Evolutionary conservation across 129 eudicot genomes (phyloP).

Genomic region (Arctium lappa): DNA sequence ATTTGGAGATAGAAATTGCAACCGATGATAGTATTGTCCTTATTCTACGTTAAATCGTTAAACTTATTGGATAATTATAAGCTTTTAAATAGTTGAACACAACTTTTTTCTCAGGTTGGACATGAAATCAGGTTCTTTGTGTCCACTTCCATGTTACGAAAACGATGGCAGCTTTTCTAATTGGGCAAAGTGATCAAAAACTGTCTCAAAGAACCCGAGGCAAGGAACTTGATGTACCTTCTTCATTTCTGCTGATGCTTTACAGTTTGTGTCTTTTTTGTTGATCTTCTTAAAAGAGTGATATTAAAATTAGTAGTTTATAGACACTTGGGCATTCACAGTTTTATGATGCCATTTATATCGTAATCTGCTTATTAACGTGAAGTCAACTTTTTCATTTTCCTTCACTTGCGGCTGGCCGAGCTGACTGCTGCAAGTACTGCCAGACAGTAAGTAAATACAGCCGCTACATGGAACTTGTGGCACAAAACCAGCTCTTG

Average conservation of each 20-base stretch:
- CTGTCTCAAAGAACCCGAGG: background rate
- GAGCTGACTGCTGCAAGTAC: slow-evolving; percentile 54
- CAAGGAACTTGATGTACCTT: background rate
- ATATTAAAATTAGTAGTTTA: background rate
- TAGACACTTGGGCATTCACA: background rate
- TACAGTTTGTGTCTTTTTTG: background rate
- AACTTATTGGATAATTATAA: background rate
- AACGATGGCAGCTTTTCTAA: background rate
- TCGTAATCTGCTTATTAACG: background rate
- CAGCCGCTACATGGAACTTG: slow-evolving; percentile 41
- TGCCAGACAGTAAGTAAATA: slow-evolving; percentile 42
- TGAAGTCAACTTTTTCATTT: background rate
- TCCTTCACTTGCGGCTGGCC: slow-evolving; percentile 41
- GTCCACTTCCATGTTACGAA: background rate
- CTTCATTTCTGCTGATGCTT: background rate
- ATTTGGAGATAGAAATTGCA: background rate
- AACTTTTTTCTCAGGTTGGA: background rate
- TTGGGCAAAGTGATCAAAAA: background rate
- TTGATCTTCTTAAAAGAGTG: background rate
- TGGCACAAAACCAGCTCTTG: slow-evolving; percentile 60
- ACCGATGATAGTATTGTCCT: background rate
- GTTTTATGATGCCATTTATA: background rate
- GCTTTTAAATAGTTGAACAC: background rate
- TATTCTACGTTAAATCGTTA: background rate
- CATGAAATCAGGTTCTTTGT: background rate